Evolutionary conservation across 169 alveolate species (phyloP), one percentile per base, ranked within the genome.

Genomic region (Plasmodium fragile): DNA sequence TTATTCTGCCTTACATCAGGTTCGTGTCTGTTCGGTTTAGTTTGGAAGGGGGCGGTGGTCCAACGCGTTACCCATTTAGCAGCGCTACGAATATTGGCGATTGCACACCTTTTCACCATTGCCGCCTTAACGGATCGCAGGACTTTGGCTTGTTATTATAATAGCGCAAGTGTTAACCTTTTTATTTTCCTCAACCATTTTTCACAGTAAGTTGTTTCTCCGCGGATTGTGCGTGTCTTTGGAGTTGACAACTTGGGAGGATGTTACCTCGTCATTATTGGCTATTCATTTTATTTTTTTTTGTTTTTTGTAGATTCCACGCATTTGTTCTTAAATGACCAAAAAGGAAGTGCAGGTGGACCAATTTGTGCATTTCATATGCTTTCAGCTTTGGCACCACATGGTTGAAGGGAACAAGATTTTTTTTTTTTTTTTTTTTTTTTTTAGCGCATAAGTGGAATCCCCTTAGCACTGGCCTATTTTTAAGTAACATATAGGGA

Each of bases 1-100:
- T 85, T 85, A 69, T 85, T 39, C 75, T 85, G 22, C 34, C 39
- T 52, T n/a, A 85, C 93, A 52, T 85, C 93, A 34, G 93, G 93
- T 85, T 28, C 53, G 45, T 82, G 7, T 81, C 55, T 81, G 16
- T 80, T 49, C 18, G 25, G 22, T 80, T n/a, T 22, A 41, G n/a
- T 32, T 39, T 77, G 39, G 30, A 11, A 11, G 18, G 18, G 8
- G 25, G 43, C 28, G 36, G 70, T 22, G 16, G 32, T 69, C 7
- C 18, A 28, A 55, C 59, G 43, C 7, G 30, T 25, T 32, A 43
- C 32, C 32, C 73, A 28, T 70, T 18, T 55, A 11, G 16, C 69
- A 52, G 69, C 34, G 43, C 30, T n/a, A 43, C 13, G 41, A 65
- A 6, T 0, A 3, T 25, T 65, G 36, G n/a, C 36, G 3, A 22